Base-by-base conservation (phyloP, 768 basidiomycete genomes). In the Tubosaeta sp. region DNA sequence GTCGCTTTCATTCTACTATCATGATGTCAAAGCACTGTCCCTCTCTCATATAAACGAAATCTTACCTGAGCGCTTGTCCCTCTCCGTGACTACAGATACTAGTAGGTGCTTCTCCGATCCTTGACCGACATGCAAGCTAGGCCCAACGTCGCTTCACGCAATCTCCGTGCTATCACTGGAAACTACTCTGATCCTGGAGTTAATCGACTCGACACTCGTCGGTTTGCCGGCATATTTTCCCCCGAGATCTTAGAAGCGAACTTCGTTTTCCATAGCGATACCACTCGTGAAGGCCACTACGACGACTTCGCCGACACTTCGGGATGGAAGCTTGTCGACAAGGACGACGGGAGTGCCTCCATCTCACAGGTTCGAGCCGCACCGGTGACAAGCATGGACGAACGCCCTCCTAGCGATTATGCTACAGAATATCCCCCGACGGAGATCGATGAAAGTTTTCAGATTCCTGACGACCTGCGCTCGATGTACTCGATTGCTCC, bases 401-500 rank as follows among this genome's bases (percentile, higher is more conserved):
- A 54, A 42, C 32, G 43, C 31, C 54, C 34, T 56, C 59, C 39
- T 42, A 52, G 37, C 29, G 48, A 54, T 43, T 25, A 29, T 14
- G 38, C 19, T 6, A 41, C 46, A 1, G 43, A 42, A 31, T 43
- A 27, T 43, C 13, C 48, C 26, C 33, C 11, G 29, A 33, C 39
- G 29, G 54, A 59, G 22, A 44, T 42, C 10, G 56, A 62, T 52
- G 52, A 37, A 0, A 58, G 55, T 39, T 52, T 65, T 16, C 42
- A 43, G 17, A 33, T 55, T 42, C 63, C 60, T 39, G 59, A 65
- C 38, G 63, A 69, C 51, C 57, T 52, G 49, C 54, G 51, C 14
- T 69, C 69, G 7, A 57, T 61, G 62, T 62, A 58, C 41, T 65
- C 67, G 7, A 53, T 67, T 43, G 43, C 54, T 6, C n/a, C 55